A percentile compares a stretch with the other conserved stretches of the same genome.
These are phyloP conservation scores for Corchorus olitorius DNA, from an alignment of 345 rosid genomes.

Conservation along the genomic window DNA sequence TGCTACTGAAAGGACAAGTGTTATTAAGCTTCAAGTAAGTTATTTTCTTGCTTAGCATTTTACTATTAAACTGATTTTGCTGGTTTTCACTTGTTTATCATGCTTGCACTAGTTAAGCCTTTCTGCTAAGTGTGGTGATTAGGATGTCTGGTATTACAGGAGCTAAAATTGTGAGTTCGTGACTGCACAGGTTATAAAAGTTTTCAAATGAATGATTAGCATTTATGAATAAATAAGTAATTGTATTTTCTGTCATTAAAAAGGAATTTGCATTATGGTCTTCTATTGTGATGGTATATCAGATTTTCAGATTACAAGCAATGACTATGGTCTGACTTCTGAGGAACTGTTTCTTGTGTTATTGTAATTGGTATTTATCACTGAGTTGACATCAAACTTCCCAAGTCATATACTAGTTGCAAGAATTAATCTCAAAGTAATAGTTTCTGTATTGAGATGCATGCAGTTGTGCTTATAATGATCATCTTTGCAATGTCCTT, in stretches of 20 bases:
- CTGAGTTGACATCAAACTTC: background rate
- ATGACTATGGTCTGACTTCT: background rate
- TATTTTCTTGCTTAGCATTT: background rate
- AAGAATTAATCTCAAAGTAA: background rate
- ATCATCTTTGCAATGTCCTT: background rate
- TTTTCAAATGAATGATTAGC: background rate
- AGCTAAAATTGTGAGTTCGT: background rate
- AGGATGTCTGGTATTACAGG: background rate
- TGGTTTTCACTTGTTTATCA: background rate
- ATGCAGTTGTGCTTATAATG: background rate
- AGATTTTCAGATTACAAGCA: background rate
- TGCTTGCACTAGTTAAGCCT: background rate
- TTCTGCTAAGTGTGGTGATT: background rate
- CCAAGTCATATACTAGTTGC: background rate
- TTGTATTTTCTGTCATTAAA: background rate
- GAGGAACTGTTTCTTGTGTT: background rate
- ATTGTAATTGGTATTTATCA: background rate
- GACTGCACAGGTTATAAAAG: background rate
- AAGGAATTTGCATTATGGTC: background rate
- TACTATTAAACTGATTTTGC: background rate
- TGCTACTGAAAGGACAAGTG: conserved; percentile 73
- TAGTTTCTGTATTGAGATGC: background rate
- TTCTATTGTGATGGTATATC: background rate
- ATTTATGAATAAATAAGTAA: background rate
- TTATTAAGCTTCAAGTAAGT: conserved; percentile 87